A percentile compares a stretch with the other conserved stretches of the same genome.
Evolutionary conservation across 768 basidiomycete species (phyloP).

Genomic region (Dentipellis fragilis): DNA sequence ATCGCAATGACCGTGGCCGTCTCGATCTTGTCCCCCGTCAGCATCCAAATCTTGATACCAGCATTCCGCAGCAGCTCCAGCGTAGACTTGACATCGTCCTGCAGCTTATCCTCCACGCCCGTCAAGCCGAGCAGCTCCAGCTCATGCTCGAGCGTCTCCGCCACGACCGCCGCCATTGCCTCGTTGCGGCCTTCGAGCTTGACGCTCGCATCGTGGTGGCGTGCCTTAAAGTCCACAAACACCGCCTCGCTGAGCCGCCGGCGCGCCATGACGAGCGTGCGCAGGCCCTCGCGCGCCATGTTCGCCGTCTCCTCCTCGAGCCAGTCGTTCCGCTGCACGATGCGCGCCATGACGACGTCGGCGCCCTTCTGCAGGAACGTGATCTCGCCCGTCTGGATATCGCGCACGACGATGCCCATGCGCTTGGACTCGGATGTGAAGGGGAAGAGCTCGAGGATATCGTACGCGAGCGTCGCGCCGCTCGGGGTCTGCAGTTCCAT

Average conservation of each 20-base stretch:
- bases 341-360: constrained; percentile 93
- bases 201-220: constrained; percentile 72
- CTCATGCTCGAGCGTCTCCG: constrained; percentile 74
- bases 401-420: constrained; percentile 95
- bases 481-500: constrained; percentile 74
- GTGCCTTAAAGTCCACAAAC: constrained; percentile 64
- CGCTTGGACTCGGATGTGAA: constrained; percentile 99
- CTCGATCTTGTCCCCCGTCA: constrained; percentile 98
- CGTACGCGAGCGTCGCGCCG: constrained; percentile 57
- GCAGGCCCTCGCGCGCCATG: constrained; percentile 93
- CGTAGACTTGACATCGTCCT: constrained; percentile 93
- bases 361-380: constrained; percentile 95
- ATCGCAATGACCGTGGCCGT: constrained; percentile 98
- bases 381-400: constrained; percentile 64
- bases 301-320: constrained; percentile 97
- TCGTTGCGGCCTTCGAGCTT: constrained; percentile 72
- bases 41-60: constrained; percentile 99
- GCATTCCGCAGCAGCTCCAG: constrained; percentile 90
- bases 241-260: constrained; percentile 62
- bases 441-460: constrained; percentile 91
- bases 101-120: constrained; percentile 98
- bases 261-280: constrained; percentile 88
- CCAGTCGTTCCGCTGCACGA: constrained; percentile 97
- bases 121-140: constrained; percentile 89
- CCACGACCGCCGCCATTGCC: constrained; percentile 67